Base-by-base conservation (phyloP, 345 rosid species). In the Abelmoschus esculentus region DNA sequence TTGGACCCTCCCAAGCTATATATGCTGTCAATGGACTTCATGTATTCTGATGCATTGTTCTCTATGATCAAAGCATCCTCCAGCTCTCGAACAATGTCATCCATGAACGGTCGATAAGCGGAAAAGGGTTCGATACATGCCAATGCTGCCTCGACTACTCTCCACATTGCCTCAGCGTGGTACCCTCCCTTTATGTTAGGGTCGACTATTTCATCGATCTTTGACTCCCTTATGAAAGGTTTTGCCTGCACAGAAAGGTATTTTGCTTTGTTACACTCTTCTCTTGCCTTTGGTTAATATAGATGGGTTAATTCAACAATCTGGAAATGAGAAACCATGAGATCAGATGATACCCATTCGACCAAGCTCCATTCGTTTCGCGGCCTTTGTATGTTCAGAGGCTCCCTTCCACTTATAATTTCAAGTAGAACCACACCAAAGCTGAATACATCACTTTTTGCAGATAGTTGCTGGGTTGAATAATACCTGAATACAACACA, bases 131-230 rank as follows among this genome's bases (percentile, higher is more conserved):
- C 90, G 4, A 76, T 88, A 66, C 93, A 88, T 65, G 89, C 82
- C 80, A 83, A 67, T 11, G 90, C 93, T 69, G 83, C 89, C 81
- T 86, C 93, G 14, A 88, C 89, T 65, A 86, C 89, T 71, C 89
- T 83, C 90, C 93, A 88, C 87, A 88, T 80, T 26, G 90, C 93
- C 84, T 86, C 93, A 17, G 85, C 85, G 31, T 86, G 93, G 80
- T 86, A 88, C 72, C 78, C 82, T 31, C 87, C 93, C 66, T 86
- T 88, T 56, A 82, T 76, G 81, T 62, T 78, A 10, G 86, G 93
- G 70, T 88, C 90, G 59, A 88, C 90, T 28, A 86, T 84, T 76
- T 88, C 93, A 29, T 88, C 90, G 14, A 86, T 88, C 85, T 72
- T 83, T 58, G 88, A 85, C 38, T 84, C 93, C 69, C 90, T 84